Conservation (phyloP, 2,329 filamentous ascomycete species). For the Coniochaeta prunicola region DNA sequence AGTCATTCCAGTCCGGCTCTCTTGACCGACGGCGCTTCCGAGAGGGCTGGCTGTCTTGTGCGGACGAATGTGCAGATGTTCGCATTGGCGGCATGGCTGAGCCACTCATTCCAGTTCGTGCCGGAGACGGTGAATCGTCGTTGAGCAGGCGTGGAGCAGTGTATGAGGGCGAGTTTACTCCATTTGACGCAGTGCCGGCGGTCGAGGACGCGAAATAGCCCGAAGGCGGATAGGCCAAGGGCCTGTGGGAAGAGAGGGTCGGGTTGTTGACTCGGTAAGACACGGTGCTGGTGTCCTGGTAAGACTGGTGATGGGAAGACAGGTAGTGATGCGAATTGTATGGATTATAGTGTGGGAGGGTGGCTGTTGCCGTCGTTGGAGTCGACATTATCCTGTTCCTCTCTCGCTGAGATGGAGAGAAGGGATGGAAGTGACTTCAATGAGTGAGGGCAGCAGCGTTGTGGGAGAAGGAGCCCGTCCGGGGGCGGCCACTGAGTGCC, state of each 20-base stretch:
- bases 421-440: not conserved
- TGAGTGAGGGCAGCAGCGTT: not conserved
- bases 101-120: slow-evolving; percentile 19
- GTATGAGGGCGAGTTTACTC: slow-evolving; percentile 8
- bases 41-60: slow-evolving; percentile 21
- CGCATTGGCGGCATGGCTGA: slow-evolving; percentile 27
- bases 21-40: slow-evolving; percentile 51
- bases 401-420: not conserved
- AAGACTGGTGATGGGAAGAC: slow-evolving; percentile 44
- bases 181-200: slow-evolving; percentile 23
- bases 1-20: slow-evolving; percentile 70
- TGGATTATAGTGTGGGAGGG: slow-evolving; percentile 45
- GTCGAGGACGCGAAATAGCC: slow-evolving; percentile 21
- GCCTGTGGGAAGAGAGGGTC: slow-evolving; percentile 30
- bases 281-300: slow-evolving; percentile 36
- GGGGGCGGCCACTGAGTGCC: not conserved
- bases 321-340: slow-evolving; percentile 61
- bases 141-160: slow-evolving; percentile 9
- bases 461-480: not conserved
- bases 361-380: slow-evolving; percentile 69
- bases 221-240: slow-evolving; percentile 23
- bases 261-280: slow-evolving; percentile 25
- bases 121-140: not conserved
- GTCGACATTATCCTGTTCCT: slow-evolving; percentile 63
- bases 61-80: slow-evolving; percentile 7